Evolutionary conservation across 2,329 filamentous ascomycete species (phyloP).

Genomic region (Phialophora macrospora): DNA sequence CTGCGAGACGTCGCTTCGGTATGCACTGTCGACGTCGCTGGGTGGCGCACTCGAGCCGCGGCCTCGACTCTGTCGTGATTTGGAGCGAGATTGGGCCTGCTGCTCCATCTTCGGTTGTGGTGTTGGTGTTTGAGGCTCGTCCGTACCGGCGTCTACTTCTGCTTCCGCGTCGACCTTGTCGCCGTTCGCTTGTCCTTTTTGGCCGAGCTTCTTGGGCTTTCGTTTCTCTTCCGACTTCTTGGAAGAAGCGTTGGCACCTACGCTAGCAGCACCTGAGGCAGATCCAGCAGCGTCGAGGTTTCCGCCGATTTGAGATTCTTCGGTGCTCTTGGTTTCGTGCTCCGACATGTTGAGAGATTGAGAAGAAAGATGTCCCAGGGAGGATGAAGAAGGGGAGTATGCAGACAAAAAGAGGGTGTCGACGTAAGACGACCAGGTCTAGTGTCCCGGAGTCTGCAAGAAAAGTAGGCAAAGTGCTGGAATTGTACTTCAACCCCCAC

Average conservation of each 20-base stretch:
- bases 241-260: slow-evolving; percentile 40
- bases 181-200: slow-evolving; percentile 38
- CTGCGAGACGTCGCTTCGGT: slow-evolving; percentile 59
- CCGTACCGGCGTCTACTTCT: slow-evolving; percentile 24
- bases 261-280: slow-evolving; percentile 44
- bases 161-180: slow-evolving; percentile 42
- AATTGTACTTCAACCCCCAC: slow-evolving; percentile 23
- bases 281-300: slow-evolving; percentile 43
- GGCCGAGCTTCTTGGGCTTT: slow-evolving; percentile 40
- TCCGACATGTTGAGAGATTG: slow-evolving; percentile 38
- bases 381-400: slow-evolving; percentile 31
- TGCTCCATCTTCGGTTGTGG: slow-evolving; percentile 38
- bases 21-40: slow-evolving; percentile 59
- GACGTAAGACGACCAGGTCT: slow-evolving; percentile 34
- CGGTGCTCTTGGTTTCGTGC: slow-evolving; percentile 38
- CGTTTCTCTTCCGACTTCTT: slow-evolving; percentile 43
- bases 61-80: slow-evolving; percentile 38
- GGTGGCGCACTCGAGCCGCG: slow-evolving; percentile 45
- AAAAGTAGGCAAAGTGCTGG: slow-evolving; percentile 27
- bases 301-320: slow-evolving; percentile 44
- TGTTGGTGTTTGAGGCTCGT: slow-evolving; percentile 27
- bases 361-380: slow-evolving; percentile 26
- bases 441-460: slow-evolving; percentile 12
- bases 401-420: slow-evolving; percentile 26
- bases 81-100: slow-evolving; percentile 33